Percentiles rank a stretch among this genome's conserved stretches.
phyloP scores from a whole-genome alignment of 2,329 filamentous ascomycete genomes.

The Fusarium pseudoanthophilum region DNA sequence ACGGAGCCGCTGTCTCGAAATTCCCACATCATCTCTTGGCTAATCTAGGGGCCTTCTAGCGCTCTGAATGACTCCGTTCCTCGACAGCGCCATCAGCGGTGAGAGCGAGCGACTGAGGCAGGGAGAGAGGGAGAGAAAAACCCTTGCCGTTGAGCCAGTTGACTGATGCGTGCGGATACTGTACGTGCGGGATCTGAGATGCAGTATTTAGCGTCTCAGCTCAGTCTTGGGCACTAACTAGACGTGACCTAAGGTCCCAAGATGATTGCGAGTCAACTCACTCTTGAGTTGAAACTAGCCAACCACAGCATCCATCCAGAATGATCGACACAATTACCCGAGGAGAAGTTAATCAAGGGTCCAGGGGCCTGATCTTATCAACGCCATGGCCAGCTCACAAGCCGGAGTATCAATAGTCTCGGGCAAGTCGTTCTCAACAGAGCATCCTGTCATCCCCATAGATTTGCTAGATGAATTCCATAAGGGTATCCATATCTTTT shows the following conservation, averaged over 20 bases:
- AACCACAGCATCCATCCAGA: slow-evolving; percentile 16
- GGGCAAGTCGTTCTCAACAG: slow-evolving; percentile 8
- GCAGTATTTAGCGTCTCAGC: slow-evolving; percentile 7
- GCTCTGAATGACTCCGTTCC: slow-evolving; percentile 12
- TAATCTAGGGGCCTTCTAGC: slow-evolving; percentile 12
- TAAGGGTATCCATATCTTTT: not conserved
- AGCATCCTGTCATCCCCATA: not conserved
- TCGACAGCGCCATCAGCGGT: slow-evolving; percentile 16
- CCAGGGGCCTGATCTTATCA: slow-evolving; percentile 32
- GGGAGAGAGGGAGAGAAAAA: not conserved
- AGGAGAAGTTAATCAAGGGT: slow-evolving; percentile 32
- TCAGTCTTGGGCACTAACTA: slow-evolving; percentile 17
- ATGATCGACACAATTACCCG: slow-evolving; percentile 36
- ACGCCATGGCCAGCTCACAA: slow-evolving; percentile 21
- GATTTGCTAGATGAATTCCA: not conserved
- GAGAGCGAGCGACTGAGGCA: not conserved
- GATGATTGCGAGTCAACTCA: slow-evolving; percentile 1
- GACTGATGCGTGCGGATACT: not conserved
- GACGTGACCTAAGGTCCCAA: not conserved
- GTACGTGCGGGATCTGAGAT: slow-evolving; percentile 19
- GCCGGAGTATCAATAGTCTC: slow-evolving; percentile 18
- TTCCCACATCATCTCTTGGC: slow-evolving; percentile 3
- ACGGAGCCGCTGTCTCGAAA: slow-evolving; percentile 33
- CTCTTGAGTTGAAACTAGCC: slow-evolving; percentile 22
- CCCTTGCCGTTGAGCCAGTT: slow-evolving; percentile 8